Evolutionary conservation across 805 yeast species (phyloP), one percentile per base, ranked within the genome.

Genomic region (Candida suzukii): DNA sequence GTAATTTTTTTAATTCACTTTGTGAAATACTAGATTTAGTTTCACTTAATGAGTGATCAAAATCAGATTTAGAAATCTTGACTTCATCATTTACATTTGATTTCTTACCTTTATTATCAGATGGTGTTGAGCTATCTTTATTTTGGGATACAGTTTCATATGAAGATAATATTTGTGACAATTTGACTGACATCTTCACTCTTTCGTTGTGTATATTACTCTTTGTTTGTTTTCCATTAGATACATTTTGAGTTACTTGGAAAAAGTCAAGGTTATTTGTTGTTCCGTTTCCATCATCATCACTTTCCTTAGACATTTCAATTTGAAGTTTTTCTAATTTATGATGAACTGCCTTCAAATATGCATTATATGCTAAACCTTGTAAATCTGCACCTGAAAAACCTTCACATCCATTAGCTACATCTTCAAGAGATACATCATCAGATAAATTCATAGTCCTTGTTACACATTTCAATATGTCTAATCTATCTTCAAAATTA

Each of bases 321-420:
- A 47, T 54, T 41, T 74, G 71, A 35, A 73, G 70, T 4, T 63
- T 55, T 12, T 74, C 76, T 49, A 88, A 72, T 48, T 74, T 79
- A 28, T 76, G 73, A 55, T 85, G 93, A 6, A 84, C 88, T 13
- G 95, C 95, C 50, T 80, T 82, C 56, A 91, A 68, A 58, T 90
- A 88, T 0, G 97, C 96, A 61, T 88, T 93, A 60, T 88, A 91
- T 32, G 88, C 81, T 38, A 91, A 61, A 0, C 96, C 96, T 61
- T 90, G 98, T 57, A 91, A 66, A 63, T 91, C 99, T 0, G 99
- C 99, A 14, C 96, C 96, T 13, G 96, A 84, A 51, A 74, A 90
- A 0, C 96, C 96, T 0, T 71, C 77, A 0, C 95, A 79, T 3
- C 56, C 48, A 11, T 53, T 48, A 0, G 95, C 90, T 38, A 88